Conservation (phyloP, 257 asterid species). For the Paraleonurus japonicus region DNA sequence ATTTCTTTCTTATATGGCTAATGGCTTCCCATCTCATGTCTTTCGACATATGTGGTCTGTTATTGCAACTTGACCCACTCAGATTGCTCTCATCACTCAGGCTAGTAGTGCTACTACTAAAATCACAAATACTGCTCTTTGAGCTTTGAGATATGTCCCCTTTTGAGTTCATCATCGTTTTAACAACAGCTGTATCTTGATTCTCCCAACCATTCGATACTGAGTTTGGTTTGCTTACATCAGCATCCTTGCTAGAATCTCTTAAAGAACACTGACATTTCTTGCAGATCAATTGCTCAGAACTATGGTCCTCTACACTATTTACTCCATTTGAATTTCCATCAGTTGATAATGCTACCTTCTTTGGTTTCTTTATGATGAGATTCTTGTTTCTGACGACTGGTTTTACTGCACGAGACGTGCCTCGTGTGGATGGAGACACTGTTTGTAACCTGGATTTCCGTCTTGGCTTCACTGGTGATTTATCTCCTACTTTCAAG, state of each 20-base stretch:
- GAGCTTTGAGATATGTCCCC: slow-evolving; percentile 80
- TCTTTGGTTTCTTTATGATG: slow-evolving; percentile 53
- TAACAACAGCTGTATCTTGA: slow-evolving; percentile 32
- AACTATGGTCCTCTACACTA: slow-evolving; percentile 22
- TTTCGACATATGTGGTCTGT: slow-evolving; percentile 90
- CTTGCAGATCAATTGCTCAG: slow-evolving; percentile 62
- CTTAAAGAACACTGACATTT: slow-evolving; percentile 76
- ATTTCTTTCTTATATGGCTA: slow-evolving; percentile 46
- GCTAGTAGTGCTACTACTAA: slow-evolving; percentile 78
- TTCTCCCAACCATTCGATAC: slow-evolving; percentile 27
- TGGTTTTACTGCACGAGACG: slow-evolving; percentile 57
- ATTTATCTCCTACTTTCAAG: slow-evolving; percentile 39
- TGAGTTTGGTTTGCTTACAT: slow-evolving; percentile 26
- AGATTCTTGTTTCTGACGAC: slow-evolving; percentile 56
- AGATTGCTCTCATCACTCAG: slow-evolving; percentile 78
- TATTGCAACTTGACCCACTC: slow-evolving; percentile 58
- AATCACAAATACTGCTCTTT: slow-evolving; percentile 79
- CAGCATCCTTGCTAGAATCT: slow-evolving; percentile 35
- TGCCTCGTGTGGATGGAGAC: slow-evolving; percentile 45
- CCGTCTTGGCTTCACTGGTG: slow-evolving; percentile 54
- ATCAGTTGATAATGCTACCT: slow-evolving; percentile 30
- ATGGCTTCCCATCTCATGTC: slow-evolving; percentile 79
- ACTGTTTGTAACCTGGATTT: slow-evolving; percentile 55
- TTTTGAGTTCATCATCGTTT: slow-evolving; percentile 37
- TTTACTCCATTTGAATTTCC: slow-evolving; percentile 31